Base-by-base conservation (phyloP, 2,329 filamentous ascomycete genomes). In the Ophioceras dolichostomum region DNA sequence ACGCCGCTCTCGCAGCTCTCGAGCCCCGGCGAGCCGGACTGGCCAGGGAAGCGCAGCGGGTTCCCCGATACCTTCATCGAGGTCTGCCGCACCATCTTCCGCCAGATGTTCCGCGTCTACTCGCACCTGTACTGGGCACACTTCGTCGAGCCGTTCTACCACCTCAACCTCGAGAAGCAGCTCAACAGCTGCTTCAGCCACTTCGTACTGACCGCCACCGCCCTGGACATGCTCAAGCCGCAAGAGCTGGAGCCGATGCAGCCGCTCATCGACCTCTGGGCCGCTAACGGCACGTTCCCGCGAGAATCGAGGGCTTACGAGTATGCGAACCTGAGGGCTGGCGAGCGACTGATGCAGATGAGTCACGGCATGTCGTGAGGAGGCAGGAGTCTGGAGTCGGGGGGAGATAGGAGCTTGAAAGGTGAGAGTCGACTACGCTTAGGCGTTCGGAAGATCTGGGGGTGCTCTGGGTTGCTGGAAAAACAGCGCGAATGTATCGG, bases 21-120 rank as follows among this genome's bases (percentile, higher is more conserved):
- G 30, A 78, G 67, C 43, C 62, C 65, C 4, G 39, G 22, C 10
- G 35, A 26, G 4, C 24, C 28, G 10, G 76, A 79, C 42, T 96
- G 87, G 84, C 71, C 94, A 40, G 91, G 91, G 51, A 94, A 93
- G 64, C 76, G 83, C 33, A 91, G 84, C 42, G 89, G 89, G 4
- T 98, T 98, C 59, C 91, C 91, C 3, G 76, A 83, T 45, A 83
- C 85, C 47, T 96, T 95, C 58, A 70, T 89, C 49, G 76, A 81
- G 43, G 87, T 94, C 48, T 91, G 89, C 67, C 87, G 93, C 66
- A 81, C 81, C 46, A 91, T 95, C 52, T 89, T 95, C 66, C 83
- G 88, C 50, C 91, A 95, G 62, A 96, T 98, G 82, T 96, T 98
- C 70, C 83, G 91, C 41, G 89, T 95, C 49, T 98, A 98, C 55